A percentile compares a stretch with the other conserved stretches of the same genome.
Conservation (phyloP, 2,329 filamentous ascomycete species). For the Fusarium caatingaense region DNA sequence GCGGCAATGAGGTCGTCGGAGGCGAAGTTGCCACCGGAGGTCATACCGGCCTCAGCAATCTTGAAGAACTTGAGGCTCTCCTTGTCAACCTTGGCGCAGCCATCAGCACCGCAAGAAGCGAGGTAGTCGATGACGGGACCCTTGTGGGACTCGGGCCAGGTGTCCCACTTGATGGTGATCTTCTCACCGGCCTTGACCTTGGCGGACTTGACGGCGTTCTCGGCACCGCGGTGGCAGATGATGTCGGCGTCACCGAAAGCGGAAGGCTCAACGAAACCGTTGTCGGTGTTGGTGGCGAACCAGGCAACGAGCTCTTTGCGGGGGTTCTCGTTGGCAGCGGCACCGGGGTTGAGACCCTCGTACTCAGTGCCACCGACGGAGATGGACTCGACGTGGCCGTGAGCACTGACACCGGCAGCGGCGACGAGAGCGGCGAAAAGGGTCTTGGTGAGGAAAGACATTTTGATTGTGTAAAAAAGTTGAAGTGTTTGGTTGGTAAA, state of each 20-base stretch:
- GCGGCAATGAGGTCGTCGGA: constrained; percentile 57
- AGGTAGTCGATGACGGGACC: constrained; percentile 73
- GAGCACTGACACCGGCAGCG: constrained; percentile 44
- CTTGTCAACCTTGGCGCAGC: constrained; percentile 66
- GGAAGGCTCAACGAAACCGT: constrained; percentile 62
- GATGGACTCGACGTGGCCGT: constrained; percentile 47
- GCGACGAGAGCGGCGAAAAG: constrained; percentile 44
- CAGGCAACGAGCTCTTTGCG: constrained; percentile 51
- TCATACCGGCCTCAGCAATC: constrained; percentile 67
- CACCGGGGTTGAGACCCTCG: constrained; percentile 11
- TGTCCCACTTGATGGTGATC: constrained; percentile 56
- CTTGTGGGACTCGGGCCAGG: constrained; percentile 57
- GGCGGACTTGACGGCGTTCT: constrained; percentile 53
- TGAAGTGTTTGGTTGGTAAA: constrained; percentile 1
- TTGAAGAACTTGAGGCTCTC: constrained; percentile 70
- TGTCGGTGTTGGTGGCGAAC: constrained; percentile 57
- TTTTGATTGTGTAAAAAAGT: constrained; percentile 30
- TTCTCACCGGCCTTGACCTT: constrained; percentile 53
- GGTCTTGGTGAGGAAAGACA: constrained; percentile 45
- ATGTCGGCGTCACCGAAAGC: constrained; percentile 56
- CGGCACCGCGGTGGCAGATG: constrained; percentile 59
- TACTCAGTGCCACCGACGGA: constrained; percentile 44
- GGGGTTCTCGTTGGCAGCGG: constrained; percentile 35
- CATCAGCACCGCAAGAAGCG: constrained; percentile 65
- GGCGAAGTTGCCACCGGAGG: constrained; percentile 50